Evolutionary conservation across 2,329 filamentous ascomycete genomes (phyloP), one percentile per base, ranked within the genome.

Genomic region (Cladophialophora chaetospira): DNA sequence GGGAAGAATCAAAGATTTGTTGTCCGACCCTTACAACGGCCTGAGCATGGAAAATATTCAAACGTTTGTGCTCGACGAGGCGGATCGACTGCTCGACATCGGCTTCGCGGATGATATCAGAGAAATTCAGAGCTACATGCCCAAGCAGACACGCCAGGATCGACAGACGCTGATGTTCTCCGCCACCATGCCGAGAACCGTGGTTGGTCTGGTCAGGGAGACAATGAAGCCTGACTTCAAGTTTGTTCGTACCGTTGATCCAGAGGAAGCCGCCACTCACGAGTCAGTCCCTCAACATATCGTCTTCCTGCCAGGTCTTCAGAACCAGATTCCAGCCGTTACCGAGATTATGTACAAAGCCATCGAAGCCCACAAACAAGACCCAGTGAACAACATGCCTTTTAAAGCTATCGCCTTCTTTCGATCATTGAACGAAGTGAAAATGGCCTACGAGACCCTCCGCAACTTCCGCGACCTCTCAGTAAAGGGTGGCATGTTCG

Each of bases 371-470:
- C 70, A 75, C 17, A 66, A 65, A 36, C 47, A 66, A 13, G 70
- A 74, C 49, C 70, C 59, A 54, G 68, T 36, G 57, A 74, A 65
- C 65, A 71, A 61, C 68, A 72, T 61, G 74, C 89, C 90, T 0
- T 97, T 97, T 82, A 99, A 99, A 80, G 90, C 91, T n/a, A 95
- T 99, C 58, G 78, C 96, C 38, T 99, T 96, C 76, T 88, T 93
- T 71, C 89, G 89, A 67, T 90, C 88, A 19, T 95, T 95, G 88
- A 0, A 82, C 83, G 21, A 81, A 62, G 89, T 91, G 42, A 79
- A 86, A 55, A 77, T 91, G 45, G 84, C 84, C 19, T 75, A 80
- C 17, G 76, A 81, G 13, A 74, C 87, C 19, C 83, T 91, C 50
- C 73, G 76, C 55, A 76, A 77, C 28, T 74, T 85, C 47, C 68